Conservation (phyloP, 2,329 filamentous ascomycete genomes). For the Fusarium pseudocircinatum region DNA sequence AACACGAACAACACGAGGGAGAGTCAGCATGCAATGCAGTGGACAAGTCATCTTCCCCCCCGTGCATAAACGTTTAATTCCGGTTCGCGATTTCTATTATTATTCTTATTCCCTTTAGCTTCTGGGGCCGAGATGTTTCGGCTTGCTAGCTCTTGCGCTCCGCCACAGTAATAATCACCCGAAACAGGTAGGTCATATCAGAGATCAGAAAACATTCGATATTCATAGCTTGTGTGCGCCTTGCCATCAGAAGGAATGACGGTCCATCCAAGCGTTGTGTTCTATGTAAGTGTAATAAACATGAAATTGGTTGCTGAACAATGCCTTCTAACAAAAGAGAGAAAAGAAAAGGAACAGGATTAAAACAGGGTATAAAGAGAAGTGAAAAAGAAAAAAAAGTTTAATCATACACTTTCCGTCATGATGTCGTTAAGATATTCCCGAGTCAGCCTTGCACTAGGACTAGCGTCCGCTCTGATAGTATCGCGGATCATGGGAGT, state of each 20-base stretch:
- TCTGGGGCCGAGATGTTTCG: slow-evolving; percentile 1
- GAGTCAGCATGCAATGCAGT: neutral
- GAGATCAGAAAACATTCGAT: slow-evolving; percentile 28
- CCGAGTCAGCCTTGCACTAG: slow-evolving; percentile 24
- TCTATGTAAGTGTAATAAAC: slow-evolving; percentile 28
- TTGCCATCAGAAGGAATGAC: neutral
- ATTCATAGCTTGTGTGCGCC: slow-evolving; percentile 18
- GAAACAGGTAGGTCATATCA: slow-evolving; percentile 27
- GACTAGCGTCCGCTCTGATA: slow-evolving; percentile 19
- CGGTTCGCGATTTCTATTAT: neutral
- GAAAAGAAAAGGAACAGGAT: slow-evolving; percentile 1
- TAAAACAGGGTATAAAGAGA: slow-evolving; percentile 31
- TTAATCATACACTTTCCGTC: slow-evolving; percentile 29
- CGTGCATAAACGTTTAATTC: neutral
- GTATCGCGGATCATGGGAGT: slow-evolving; percentile 37
- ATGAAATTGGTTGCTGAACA: neutral
- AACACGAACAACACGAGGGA: neutral
- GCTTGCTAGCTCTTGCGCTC: slow-evolving; percentile 17
- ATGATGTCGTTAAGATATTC: slow-evolving; percentile 26
- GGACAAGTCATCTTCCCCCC: neutral
- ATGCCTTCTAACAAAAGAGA: slow-evolving; percentile 8
- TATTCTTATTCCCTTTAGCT: neutral
- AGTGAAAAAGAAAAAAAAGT: neutral
- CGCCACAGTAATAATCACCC: slow-evolving; percentile 22
- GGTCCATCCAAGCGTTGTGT: neutral